Evolutionary conservation across 2,329 filamentous ascomycete species (phyloP), one percentile per base, ranked within the genome.

Genomic region (Botrytis squamosa): DNA sequence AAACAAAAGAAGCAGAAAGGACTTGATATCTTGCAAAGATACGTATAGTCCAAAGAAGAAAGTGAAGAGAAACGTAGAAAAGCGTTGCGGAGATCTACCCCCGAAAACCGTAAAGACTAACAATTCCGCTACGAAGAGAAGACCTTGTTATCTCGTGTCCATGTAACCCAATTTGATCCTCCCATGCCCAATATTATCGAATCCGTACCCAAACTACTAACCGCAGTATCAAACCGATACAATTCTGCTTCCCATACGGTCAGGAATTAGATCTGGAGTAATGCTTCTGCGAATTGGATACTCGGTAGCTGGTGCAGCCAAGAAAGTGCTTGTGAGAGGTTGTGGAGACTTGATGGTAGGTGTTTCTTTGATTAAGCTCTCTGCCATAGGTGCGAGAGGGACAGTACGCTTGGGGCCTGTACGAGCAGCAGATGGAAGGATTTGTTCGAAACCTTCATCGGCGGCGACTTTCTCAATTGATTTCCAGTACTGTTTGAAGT

Each of bases 391-490:
- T 66, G 76, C 75, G 66, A 75, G 77, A 59, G 76, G 72, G 29
- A 70, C 63, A 49, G 73, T 70, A n/a, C 73, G 70, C 8, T 82
- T 79, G 25, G 82, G 82, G n/a, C 85, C 86, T 18, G 86, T 88
- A 76, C 88, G 86, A 74, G 89, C 85, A 75, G 85, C 86, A 44
- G 87, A 88, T 44, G 87, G 86, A 46, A 88, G 83, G 74, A 88
- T 88, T 78, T 88, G 87, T 80, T 88, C 86, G 79, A 88, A 89
- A 57, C 87, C 87, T 77, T 88, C 85, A 75, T 85, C 84, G 38
- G 81, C 85, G 62, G 89, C 89, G 2, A 91, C 86, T 79, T 89
- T 86, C 81, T 92, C 90, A 78, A 92, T 92, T 75, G 88, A 90
- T 83, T 92, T 92, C 82, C 92, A 92, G 81, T 92, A 92, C 84